Percentiles rank a stretch among this genome's conserved stretches.
phyloP scores from a whole-genome alignment of 2,329 filamentous ascomycete genomes.

The Cladosporium sp. region DNA sequence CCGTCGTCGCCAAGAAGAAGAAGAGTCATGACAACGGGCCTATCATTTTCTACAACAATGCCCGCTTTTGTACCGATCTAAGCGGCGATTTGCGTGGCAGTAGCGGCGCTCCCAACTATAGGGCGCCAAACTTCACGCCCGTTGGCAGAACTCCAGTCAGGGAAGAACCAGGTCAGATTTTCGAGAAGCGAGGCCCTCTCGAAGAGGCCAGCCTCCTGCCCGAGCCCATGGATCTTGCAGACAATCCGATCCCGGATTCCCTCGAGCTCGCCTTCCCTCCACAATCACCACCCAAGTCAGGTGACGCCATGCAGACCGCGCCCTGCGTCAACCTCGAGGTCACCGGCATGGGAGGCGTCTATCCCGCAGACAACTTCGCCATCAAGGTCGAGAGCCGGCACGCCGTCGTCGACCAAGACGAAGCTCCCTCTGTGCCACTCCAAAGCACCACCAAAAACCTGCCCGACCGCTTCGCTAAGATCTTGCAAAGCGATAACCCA shows the following conservation, averaged over 20 bases:
- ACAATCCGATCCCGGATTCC: slow-evolving; percentile 32
- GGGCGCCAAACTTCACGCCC: neutral
- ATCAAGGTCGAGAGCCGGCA: slow-evolving; percentile 46
- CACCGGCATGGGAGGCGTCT: slow-evolving; percentile 57
- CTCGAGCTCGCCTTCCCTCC: slow-evolving; percentile 37
- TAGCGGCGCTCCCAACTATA: neutral
- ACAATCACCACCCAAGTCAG: slow-evolving; percentile 23
- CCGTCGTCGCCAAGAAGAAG: slow-evolving; percentile 35
- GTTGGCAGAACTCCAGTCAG: slow-evolving; percentile 4
- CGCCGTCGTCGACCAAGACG: slow-evolving; percentile 17
- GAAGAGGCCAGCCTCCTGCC: slow-evolving; percentile 24
- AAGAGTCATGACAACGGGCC: slow-evolving; percentile 61
- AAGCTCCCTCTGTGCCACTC: slow-evolving; percentile 5
- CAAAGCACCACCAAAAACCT: slow-evolving; percentile 16
- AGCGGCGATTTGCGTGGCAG: slow-evolving; percentile 54
- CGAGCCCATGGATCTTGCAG: slow-evolving; percentile 34
- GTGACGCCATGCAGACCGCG: slow-evolving; percentile 14
- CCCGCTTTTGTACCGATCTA: slow-evolving; percentile 75
- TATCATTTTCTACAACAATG: slow-evolving; percentile 79
- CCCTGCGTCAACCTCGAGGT: slow-evolving; percentile 38
- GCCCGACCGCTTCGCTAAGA: slow-evolving; percentile 30
- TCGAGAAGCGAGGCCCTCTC: slow-evolving; percentile 32
- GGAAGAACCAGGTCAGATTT: neutral
- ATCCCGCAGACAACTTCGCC: slow-evolving; percentile 53
- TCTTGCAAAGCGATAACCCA: slow-evolving; percentile 24